Conservation (phyloP, 2,329 filamentous ascomycete genomes). For the Whalleya microplaca region DNA sequence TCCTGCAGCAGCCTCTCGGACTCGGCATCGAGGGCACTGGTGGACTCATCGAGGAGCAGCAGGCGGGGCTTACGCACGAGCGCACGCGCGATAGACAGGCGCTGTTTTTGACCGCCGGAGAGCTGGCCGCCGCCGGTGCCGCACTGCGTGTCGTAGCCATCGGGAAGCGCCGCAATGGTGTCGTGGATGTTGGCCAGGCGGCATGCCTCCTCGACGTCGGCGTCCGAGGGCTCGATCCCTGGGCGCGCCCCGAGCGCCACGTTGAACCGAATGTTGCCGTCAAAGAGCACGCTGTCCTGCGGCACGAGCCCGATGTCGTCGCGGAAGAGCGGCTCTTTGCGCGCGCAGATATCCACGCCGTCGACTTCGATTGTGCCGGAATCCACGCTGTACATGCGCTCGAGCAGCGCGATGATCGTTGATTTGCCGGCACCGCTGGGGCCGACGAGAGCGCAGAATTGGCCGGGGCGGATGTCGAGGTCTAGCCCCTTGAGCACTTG, state of each 20-base stretch:
- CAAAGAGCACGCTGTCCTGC: conserved; percentile 62
- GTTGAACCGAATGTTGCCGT: conserved; percentile 60
- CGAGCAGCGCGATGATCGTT: conserved; percentile 51
- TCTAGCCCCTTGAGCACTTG: conserved; percentile 49
- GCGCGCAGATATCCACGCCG: conserved; percentile 49
- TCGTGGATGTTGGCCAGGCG: conserved; percentile 72
- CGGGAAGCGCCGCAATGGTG: conserved; percentile 62
- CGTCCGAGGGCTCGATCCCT: conserved; percentile 56
- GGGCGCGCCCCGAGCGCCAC: conserved; percentile 58
- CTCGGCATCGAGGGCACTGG: conserved; percentile 74
- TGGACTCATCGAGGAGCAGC: conserved; percentile 81
- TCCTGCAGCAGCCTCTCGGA: conserved; percentile 69
- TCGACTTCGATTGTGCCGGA: conserved; percentile 57
- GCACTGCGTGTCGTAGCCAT: conserved; percentile 68
- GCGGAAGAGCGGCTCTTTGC: conserved; percentile 50
- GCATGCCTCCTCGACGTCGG: conserved; percentile 69
- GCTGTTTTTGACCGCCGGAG: conserved; percentile 79
- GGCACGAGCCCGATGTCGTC: conserved; percentile 59
- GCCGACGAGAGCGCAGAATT: conserved; percentile 49
- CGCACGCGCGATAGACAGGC: conserved; percentile 77
- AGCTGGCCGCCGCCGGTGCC: conserved; percentile 75
- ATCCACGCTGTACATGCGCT: conserved; percentile 57
- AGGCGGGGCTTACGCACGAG: conserved; percentile 73
- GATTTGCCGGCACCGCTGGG: conserved; percentile 52
- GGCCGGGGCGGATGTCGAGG: conserved; percentile 42